Conservation (phyloP, 306 rosid species). For the Trifolium pratense region DNA sequence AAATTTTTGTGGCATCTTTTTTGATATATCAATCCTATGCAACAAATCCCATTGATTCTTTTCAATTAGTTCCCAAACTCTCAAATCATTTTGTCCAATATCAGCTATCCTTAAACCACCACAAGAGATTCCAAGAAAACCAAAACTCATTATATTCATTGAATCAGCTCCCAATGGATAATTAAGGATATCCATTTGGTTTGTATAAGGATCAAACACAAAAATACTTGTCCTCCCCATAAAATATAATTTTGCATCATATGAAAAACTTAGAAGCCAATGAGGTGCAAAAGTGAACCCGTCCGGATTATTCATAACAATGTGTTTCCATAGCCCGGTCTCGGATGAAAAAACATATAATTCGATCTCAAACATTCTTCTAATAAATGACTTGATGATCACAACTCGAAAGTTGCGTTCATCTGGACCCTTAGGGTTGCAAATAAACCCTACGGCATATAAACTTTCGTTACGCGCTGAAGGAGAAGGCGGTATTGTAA, state of each 20-base stretch:
- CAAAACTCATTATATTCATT: conserved; percentile 42
- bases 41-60: conserved; percentile 13
- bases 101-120: conserved; percentile 34
- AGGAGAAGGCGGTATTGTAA: background rate
- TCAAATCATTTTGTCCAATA: conserved; percentile 24
- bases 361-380: background rate
- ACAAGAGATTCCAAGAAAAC: conserved; percentile 30
- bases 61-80: conserved; percentile 21
- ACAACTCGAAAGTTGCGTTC: conserved; percentile 15
- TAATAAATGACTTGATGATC: conserved; percentile 20
- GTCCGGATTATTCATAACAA: background rate
- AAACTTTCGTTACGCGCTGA: background rate
- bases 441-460: conserved; percentile 32
- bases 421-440: background rate
- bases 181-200: background rate
- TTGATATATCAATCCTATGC: background rate
- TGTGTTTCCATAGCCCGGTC: background rate
- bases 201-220: conserved; percentile 16
- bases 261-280: conserved; percentile 24
- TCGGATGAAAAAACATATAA: conserved; percentile 20
- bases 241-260: conserved; percentile 21
- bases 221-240: conserved; percentile 38
- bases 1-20: background rate
- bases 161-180: conserved; percentile 28
- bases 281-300: conserved; percentile 44